Evolutionary conservation across 805 yeast genomes (phyloP).

Genomic region (Dipodascopsis uninucleata): DNA sequence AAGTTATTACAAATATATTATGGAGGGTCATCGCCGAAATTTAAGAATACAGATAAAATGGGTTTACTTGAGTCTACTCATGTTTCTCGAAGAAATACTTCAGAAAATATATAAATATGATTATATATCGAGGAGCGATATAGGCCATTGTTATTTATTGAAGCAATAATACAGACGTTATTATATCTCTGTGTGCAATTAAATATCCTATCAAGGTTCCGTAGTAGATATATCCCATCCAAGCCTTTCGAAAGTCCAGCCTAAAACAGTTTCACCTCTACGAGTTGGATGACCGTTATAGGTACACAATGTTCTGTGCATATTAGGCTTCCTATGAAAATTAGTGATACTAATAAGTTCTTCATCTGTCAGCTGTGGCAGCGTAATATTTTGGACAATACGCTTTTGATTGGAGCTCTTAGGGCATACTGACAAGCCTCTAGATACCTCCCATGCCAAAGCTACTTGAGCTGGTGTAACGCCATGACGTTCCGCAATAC

Average conservation of each 20-base stretch:
- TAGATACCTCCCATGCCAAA: constrained; percentile 79
- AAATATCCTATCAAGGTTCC: too few species aligned
- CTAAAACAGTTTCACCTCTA: constrained; percentile 15
- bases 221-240: constrained; percentile 16
- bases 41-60: too few species aligned
- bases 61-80: too few species aligned
- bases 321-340: constrained; percentile 16
- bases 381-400: constrained; percentile 47
- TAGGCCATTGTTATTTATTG: too few species aligned
- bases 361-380: constrained; percentile 13
- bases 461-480: constrained; percentile 58
- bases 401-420: constrained; percentile 70
- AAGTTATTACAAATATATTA: too few species aligned
- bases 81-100: too few species aligned
- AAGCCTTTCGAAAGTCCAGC: constrained; percentile 23
- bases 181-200: too few species aligned
- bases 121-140: too few species aligned
- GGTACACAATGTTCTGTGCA: constrained; percentile 16
- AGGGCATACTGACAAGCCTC: constrained; percentile 71
- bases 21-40: too few species aligned
- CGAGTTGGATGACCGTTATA: constrained; percentile 10
- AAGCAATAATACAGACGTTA: too few species aligned
- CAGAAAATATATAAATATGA: too few species aligned
- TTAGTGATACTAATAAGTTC: constrained; percentile 7
- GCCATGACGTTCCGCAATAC: constrained; percentile 57